Evolutionary conservation across 2,329 filamentous ascomycete species (phyloP).

Genomic region (Fusarium sarcochroum): DNA sequence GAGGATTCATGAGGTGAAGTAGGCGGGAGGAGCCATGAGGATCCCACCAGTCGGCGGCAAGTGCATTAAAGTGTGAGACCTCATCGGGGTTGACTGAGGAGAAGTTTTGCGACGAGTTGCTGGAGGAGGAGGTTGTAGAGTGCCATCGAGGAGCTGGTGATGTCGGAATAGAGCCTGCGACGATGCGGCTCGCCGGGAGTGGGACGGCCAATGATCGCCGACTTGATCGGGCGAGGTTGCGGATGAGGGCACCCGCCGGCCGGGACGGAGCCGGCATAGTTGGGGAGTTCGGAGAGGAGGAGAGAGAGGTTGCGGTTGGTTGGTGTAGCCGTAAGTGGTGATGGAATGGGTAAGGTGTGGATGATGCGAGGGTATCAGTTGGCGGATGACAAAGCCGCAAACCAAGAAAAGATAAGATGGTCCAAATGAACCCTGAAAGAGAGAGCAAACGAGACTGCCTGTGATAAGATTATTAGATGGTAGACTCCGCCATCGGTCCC

Average conservation of each 20-base stretch:
- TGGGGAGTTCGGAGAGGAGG: conserved; percentile 18
- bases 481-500: conserved; percentile 37
- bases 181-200: conserved; percentile 15
- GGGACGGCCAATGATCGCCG: conserved; percentile 17
- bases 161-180: conserved; percentile 9
- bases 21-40: conserved; percentile 91
- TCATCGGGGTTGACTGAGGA: conserved; percentile 90
- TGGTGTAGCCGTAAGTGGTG: conserved; percentile 23
- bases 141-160: conserved; percentile 31
- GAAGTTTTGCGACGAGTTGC: conserved; percentile 51
- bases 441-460: conserved; percentile 4
- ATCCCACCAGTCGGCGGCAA: conserved; percentile 98
- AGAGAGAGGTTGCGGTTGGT: conserved; percentile 9
- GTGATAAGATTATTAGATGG: conserved; percentile 15
- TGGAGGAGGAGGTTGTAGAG: conserved; percentile 38
- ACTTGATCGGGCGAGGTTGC: conserved; percentile 35
- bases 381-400: conserved; percentile 40
- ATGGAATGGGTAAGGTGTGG: conserved; percentile 31
- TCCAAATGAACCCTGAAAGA: conserved; percentile 14
- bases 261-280: conserved; percentile 47
- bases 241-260: conserved; percentile 41
- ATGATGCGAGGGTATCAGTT: conserved; percentile 25
- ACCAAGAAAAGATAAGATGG: conserved; percentile 27
- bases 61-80: conserved; percentile 92
- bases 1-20: conserved; percentile 97